Evolutionary conservation across 495 filamentous ascomycete genomes (phyloP), one percentile per base, ranked within the genome.

Genomic region (Penicillium flavigenum): DNA sequence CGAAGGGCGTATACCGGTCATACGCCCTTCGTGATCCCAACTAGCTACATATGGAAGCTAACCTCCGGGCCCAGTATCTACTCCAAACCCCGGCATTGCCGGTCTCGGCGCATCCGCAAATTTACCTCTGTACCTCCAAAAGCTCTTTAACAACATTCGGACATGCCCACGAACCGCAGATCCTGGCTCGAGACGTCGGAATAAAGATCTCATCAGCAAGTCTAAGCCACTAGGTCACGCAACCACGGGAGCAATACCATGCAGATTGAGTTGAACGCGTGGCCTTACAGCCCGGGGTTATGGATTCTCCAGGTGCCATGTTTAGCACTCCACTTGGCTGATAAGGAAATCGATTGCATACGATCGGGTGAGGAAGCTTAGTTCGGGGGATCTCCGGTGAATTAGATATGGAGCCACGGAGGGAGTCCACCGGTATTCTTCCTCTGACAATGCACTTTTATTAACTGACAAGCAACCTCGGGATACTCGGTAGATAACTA

Each of bases 121-220:
- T 17, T 8, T 6, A 42, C n/a, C 16, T 9, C 3, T 2, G 31
- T 34, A 34, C 1, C 16, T 3, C 16, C 36, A 17, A 17, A 10
- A 8, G 1, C n/a, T 29, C 27, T 20, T 22, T 20, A 24, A 1
- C 26, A n/a, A 47, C 38, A 14, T 39, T 8, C 1, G 20, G 22
- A 22, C 42, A 55, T 5, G 16, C 14, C 32, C 12, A 27, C 9
- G 5, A 6, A 48, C n/a, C 27, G 22, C 19, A 16, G 24, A 11
- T 27, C 14, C 14, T 22, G 10, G 4, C 16, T 46, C 1, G 16
- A 47, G 53, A 22, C 20, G 53, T 39, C n/a, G 31, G 31, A 47
- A 39, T 22, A 55, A 55, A 39, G 43, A 41, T 55, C 53, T 47
- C 4, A 39, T 44, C 42, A 32, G 32, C 11, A 46, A 29, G 17